These are phyloP conservation scores for Stentor coeruleus DNA, from an alignment of 73 alveolate genomes.

Conservation along the genomic window DNA sequence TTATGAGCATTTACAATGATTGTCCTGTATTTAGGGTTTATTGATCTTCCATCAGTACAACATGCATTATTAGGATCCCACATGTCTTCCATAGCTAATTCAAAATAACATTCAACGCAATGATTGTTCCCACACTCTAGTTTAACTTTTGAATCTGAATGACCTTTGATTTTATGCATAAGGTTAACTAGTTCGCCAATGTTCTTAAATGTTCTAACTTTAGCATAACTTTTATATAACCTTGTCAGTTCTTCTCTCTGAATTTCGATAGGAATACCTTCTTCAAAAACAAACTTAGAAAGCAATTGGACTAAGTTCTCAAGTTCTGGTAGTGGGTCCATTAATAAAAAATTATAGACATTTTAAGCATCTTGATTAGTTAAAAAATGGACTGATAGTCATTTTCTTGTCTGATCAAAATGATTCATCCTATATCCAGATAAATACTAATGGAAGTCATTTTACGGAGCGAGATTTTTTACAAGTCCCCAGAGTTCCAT, in stretches of 20 bases:
- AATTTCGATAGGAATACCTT: neutral
- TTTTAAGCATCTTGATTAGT: too few relatives aligned
- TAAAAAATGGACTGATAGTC: too few relatives aligned
- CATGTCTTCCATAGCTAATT: too few relatives aligned
- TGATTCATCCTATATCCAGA: too few relatives aligned
- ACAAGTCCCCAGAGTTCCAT: too few relatives aligned
- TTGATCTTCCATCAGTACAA: neutral
- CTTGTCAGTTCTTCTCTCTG: too few relatives aligned
- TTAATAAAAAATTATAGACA: too few relatives aligned
- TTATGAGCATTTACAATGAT: neutral
- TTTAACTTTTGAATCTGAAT: neutral
- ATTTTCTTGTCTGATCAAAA: too few relatives aligned
- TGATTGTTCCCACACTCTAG: neutral
- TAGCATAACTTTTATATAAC: neutral
- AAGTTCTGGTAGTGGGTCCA: too few relatives aligned
- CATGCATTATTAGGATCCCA: neutral
- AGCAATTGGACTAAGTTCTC: neutral
- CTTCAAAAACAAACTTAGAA: neutral
- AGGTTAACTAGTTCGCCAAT: neutral
- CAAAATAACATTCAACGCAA: neutral
- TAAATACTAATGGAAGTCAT: too few relatives aligned
- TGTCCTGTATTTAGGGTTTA: neutral
- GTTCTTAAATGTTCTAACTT: neutral
- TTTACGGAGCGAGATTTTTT: too few relatives aligned
- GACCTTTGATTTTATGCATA: neutral